A percentile compares a stretch with the other conserved stretches of the same genome.
phyloP scores from a whole-genome alignment of 1,139 yeast genomes.

The Spathaspora sp. region DNA sequence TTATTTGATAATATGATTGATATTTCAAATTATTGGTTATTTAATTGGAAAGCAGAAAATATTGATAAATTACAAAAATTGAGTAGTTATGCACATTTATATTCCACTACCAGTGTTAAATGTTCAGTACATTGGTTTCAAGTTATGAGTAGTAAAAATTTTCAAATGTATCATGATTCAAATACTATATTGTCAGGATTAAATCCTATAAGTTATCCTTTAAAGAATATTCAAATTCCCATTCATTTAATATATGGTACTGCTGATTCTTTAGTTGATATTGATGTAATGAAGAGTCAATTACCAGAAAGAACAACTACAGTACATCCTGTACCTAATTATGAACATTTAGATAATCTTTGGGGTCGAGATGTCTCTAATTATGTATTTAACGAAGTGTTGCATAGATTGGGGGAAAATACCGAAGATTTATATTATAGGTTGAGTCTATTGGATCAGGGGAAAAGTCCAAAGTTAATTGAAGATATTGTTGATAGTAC shows the following conservation, averaged over 20 bases:
- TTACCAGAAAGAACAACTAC: constrained; percentile 39
- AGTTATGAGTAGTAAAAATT: constrained; percentile 73
- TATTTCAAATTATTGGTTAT: constrained; percentile 59
- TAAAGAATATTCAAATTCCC: constrained; percentile 63
- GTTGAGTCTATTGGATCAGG: not conserved
- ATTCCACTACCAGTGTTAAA: constrained; percentile 89
- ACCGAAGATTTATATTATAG: constrained; percentile 10
- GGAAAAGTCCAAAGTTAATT: constrained; percentile 6
- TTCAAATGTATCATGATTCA: constrained; percentile 84
- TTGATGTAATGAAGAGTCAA: constrained; percentile 65
- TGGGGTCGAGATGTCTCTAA: constrained; percentile 78
- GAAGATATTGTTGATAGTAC: constrained; percentile 12
- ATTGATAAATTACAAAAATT: constrained; percentile 72
- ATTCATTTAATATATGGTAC: constrained; percentile 79
- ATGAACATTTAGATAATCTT: constrained; percentile 85
- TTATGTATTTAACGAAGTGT: constrained; percentile 46
- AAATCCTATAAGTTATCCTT: constrained; percentile 43
- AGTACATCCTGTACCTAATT: constrained; percentile 51
- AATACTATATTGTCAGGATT: constrained; percentile 37
- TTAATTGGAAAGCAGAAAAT: constrained; percentile 75
- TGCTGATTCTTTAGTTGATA: constrained; percentile 80
- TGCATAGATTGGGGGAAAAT: constrained; percentile 34
- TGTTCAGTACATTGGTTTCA: constrained; percentile 97
- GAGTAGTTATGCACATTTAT: constrained; percentile 77
- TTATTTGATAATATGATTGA: constrained; percentile 75